phyloP scores from a whole-genome alignment of 805 yeast genomes.

The Metahyphopichia silvanorum region DNA sequence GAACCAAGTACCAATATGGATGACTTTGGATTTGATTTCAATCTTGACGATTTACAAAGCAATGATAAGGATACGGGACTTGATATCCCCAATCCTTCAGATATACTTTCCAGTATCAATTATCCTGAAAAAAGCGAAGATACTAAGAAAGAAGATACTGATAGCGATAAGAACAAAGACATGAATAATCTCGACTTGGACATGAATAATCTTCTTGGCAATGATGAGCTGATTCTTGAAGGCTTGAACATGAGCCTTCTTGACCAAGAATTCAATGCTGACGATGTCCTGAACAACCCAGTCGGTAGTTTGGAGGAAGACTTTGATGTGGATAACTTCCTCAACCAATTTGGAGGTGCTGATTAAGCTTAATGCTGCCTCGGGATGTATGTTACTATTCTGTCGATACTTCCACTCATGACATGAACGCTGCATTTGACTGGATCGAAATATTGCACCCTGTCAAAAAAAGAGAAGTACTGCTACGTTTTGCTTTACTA shows the following conservation, averaged over 20 bases:
- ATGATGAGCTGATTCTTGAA: conserved; percentile 39
- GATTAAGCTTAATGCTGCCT: conserved; percentile 15
- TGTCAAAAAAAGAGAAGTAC: too few species aligned
- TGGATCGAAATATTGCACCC: too few species aligned
- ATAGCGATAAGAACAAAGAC: conserved; percentile 3
- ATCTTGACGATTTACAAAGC: conserved; percentile 15
- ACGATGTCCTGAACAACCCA: conserved; percentile 14
- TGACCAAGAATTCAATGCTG: conserved; percentile 24
- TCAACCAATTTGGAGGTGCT: conserved; percentile 40
- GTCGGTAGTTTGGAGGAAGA: conserved; percentile 31
- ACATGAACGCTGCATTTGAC: too few species aligned
- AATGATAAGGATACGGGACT: conserved; percentile 6
- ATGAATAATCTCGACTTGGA: conserved; percentile 18
- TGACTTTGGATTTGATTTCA: conserved; percentile 24
- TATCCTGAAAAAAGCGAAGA: conserved; percentile 12
- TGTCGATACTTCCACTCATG: too few species aligned
- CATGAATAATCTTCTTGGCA: conserved; percentile 35
- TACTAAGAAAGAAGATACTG: conserved; percentile 2
- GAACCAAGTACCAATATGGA: conserved; percentile 1
- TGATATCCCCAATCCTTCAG: conserved; percentile 30
- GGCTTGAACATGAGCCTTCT: conserved; percentile 40
- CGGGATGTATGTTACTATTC: too few species aligned
- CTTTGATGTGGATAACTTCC: conserved; percentile 43
- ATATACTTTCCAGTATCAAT: conserved; percentile 26
- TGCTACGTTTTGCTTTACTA: too few species aligned